These are phyloP conservation scores for Medicago arabica DNA, from an alignment of 306 rosid species.

Conservation along the genomic window DNA sequence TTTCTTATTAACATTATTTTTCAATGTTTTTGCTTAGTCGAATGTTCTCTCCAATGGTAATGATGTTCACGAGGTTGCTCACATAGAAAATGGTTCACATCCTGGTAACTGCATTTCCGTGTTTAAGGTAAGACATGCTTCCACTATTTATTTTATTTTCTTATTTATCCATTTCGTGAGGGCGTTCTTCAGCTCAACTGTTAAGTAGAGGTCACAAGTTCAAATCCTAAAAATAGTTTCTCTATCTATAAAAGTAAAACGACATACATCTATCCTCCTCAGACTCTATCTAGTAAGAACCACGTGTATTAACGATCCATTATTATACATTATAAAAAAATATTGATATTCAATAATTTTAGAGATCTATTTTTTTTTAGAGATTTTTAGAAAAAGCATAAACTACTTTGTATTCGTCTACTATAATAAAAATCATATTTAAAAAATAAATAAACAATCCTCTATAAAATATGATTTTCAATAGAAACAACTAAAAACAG, in stretches of 20 bases:
- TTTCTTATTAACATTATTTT: neutral
- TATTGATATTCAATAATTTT: too few species aligned
- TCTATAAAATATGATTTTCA: too few species aligned
- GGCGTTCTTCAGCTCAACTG: neutral
- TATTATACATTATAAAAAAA: neutral
- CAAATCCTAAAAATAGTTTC: neutral
- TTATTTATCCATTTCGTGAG: neutral
- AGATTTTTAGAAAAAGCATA: too few species aligned
- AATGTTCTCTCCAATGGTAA: slow-evolving; percentile 90
- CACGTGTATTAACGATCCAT: neutral
- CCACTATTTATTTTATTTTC: neutral
- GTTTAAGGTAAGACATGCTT: slow-evolving; percentile 61
- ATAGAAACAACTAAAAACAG: too few species aligned
- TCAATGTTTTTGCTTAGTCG: slow-evolving; percentile 57
- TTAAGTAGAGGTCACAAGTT: neutral
- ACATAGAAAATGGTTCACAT: slow-evolving; percentile 87
- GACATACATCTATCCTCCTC: too few species aligned
- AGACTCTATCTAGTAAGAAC: neutral
- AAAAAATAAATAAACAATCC: too few species aligned
- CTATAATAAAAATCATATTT: too few species aligned
- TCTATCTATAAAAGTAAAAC: neutral
- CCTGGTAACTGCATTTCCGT: slow-evolving; percentile 94
- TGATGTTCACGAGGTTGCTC: slow-evolving; percentile 91
- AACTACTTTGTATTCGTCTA: too few species aligned
- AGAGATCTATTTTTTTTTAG: too few species aligned